Evolutionary conservation across 2,329 filamentous ascomycete species (phyloP).

Genomic region (Alternaria ventricosa): DNA sequence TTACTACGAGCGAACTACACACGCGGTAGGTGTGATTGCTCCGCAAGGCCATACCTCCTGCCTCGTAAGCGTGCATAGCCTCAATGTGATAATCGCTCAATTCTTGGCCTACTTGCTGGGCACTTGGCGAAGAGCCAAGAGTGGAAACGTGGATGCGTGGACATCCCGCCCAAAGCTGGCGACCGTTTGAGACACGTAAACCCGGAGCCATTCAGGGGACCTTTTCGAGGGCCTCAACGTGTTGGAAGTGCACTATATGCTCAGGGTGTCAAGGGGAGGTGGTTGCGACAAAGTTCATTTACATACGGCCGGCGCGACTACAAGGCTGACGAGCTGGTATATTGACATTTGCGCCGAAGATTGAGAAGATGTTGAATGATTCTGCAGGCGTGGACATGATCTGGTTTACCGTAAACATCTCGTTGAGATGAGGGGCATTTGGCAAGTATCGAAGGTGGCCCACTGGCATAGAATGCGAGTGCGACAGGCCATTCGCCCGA

Average conservation of each 20-base stretch:
- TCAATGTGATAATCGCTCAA: constrained; percentile 4
- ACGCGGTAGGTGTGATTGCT: not conserved
- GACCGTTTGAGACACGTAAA: not conserved
- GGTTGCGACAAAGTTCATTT: not conserved
- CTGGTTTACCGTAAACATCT: not conserved
- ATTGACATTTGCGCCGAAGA: not conserved
- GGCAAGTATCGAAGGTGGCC: not conserved
- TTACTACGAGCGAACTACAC: not conserved
- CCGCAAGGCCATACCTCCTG: not conserved
- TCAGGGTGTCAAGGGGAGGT: not conserved
- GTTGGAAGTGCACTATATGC: not conserved
- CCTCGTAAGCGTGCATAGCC: constrained; percentile 5
- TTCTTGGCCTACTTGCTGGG: constrained; percentile 5
- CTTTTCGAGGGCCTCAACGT: not conserved
- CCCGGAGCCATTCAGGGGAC: not conserved
- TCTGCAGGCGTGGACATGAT: not conserved
- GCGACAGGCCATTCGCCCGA: constrained; percentile 2
- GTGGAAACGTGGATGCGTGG: constrained; percentile 6
- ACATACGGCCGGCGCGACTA: not conserved
- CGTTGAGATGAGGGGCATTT: not conserved
- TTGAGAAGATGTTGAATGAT: not conserved
- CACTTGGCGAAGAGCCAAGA: constrained; percentile 7
- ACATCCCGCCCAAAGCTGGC: constrained; percentile 1
- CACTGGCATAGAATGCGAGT: not conserved
- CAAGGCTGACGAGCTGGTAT: not conserved